Conservation (phyloP, 345 rosid genomes). For the Raphanus raphanistrum region DNA sequence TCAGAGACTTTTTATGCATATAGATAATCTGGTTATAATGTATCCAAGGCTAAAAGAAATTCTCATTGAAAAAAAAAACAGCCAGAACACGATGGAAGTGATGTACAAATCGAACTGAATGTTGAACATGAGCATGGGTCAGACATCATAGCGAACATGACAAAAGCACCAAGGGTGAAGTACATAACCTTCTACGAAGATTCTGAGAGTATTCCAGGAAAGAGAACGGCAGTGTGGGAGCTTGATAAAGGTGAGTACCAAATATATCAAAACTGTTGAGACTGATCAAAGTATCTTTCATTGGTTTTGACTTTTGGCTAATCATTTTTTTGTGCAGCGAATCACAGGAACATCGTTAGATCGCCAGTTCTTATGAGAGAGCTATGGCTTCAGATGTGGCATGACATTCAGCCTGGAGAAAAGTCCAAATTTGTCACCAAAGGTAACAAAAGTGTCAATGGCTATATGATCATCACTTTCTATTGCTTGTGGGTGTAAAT, state of each 20-base stretch:
- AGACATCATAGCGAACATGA: slow-evolving; percentile 86
- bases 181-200: slow-evolving; percentile 93
- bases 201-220: slow-evolving; percentile 81
- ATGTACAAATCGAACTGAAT: slow-evolving; percentile 73
- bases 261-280: slow-evolving; percentile 8
- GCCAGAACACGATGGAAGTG: slow-evolving; percentile 96
- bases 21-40: background rate
- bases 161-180: slow-evolving; percentile 74
- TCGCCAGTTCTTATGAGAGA: slow-evolving; percentile 92
- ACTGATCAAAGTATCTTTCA: background rate
- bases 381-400: slow-evolving; percentile 99
- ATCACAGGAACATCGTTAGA: slow-evolving; percentile 94
- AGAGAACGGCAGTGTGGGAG: slow-evolving; percentile 98
- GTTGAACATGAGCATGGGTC: slow-evolving; percentile 72
- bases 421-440: slow-evolving; percentile 77
- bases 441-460: slow-evolving; percentile 47
- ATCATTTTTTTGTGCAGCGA: slow-evolving; percentile 55
- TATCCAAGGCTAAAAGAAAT: background rate
- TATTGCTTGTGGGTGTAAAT: slow-evolving; percentile 17
- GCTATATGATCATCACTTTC: background rate
- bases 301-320: background rate
- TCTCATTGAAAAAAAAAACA: slow-evolving; percentile 41
- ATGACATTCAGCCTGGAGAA: slow-evolving; percentile 70
- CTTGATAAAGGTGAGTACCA: slow-evolving; percentile 79
- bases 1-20: background rate